Evolutionary conservation across 345 rosid species (phyloP), one percentile per base, ranked within the genome.

Genomic region (Murraya paniculata): DNA sequence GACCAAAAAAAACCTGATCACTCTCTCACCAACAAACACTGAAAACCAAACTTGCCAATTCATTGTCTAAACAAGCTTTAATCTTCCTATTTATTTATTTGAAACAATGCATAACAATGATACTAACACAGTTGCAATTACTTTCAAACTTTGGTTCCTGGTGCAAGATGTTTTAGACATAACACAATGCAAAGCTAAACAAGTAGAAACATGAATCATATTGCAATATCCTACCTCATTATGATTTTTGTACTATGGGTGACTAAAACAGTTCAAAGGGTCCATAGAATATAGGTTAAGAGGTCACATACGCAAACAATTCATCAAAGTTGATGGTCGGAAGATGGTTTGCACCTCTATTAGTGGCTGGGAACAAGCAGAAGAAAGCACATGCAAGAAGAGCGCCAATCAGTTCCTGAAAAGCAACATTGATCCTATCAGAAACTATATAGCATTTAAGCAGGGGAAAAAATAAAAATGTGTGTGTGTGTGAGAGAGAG

Each of bases 361-460:
- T 80, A 74, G 77, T 71, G 82, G 80, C 82, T 3, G 96, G 97
- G 85, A 95, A 92, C 91, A 93, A 85, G 86, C 93, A 91, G 83
- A 92, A 93, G 83, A 95, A 90, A 73, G 94, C 87, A 75, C 95
- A 91, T 9, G 94, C 93, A 76, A 93, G 95, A 81, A 95, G 89
- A 71, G 97, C 93, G 71, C 87, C 94, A 66, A 92, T 87, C 87
- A 95, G 81, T 86, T 94, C 97, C 98, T 92, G 94, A 79, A 84
- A 89, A 35, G 58, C 48, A 68, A 60, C 53, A 76, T 28, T 50
- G 5, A 16, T 14, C 25, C 27, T 39, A 61, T 81, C 78, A 81
- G 38, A 13, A 62, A 60, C 71, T 31, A 39, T n/a, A 3, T 22
- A 11, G 35, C 30, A 28, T 41, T 30, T n/a, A n/a, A 70, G 21